Conservation (phyloP, 1,139 yeast species). For the Sugiyamaella xylanicola region DNA sequence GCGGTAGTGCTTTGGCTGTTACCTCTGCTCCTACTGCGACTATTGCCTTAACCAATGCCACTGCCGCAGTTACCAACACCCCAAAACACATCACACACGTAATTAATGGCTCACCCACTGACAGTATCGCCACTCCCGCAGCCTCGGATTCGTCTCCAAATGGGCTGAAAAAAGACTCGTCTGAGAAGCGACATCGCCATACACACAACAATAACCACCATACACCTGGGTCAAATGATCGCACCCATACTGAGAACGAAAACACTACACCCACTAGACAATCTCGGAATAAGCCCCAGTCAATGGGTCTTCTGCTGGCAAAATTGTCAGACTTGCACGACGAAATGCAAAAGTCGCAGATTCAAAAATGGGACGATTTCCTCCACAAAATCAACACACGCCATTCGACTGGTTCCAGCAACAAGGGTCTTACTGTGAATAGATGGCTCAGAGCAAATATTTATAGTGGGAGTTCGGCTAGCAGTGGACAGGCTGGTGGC, state of each 20-base stretch:
- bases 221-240: not conserved
- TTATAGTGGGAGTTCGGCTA: too few relatives aligned
- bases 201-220: not conserved
- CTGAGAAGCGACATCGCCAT: not conserved
- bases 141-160: not conserved
- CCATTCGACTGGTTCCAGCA: too few relatives aligned
- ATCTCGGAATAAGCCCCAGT: conserved; percentile 7
- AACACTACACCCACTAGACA: conserved; percentile 1
- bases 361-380: conserved; percentile 43
- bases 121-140: not conserved
- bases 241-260: not conserved
- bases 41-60: too few relatives aligned
- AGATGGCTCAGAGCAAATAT: too few relatives aligned
- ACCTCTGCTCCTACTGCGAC: not conserved
- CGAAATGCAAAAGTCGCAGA: conserved; percentile 39
- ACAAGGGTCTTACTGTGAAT: too few relatives aligned
- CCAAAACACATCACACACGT: too few relatives aligned
- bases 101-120: too few relatives aligned
- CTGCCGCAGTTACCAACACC: too few relatives aligned
- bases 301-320: conserved; percentile 40
- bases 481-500: too few relatives aligned
- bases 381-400: conserved; percentile 34
- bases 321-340: conserved; percentile 42
- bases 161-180: not conserved
- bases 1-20: too few relatives aligned